Base-by-base conservation (phyloP, 1,284 basidiomycete genomes). In the Cutaneotrichosporon cutaneum region DNA sequence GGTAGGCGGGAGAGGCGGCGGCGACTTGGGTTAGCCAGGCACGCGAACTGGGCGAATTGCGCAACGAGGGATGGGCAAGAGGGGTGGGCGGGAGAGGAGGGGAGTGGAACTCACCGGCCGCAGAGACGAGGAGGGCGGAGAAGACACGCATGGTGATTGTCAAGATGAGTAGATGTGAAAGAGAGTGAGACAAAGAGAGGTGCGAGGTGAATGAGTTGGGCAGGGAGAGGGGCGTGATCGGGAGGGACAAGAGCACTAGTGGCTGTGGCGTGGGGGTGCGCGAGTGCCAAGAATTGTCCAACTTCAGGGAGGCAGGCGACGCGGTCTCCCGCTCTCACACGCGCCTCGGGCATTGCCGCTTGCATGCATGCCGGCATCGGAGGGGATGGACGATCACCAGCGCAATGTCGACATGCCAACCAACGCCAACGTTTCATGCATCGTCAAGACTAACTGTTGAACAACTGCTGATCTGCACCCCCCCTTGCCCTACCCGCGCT, bases 61-160 rank as follows among this genome's bases (percentile, higher is more conserved):
- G 22, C 22, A 39, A 1, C 14, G 14, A 14, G 11, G 22, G 45
- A 13, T 33, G 51, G 13, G 26, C 10, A 4, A 13, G 14, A 18
- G 48, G 8, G 26, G 16, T 30, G 5, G 30, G 30, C 30, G 16
- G 8, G 27, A 30, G 48, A 14, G 13, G 27, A 30, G 2, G n/a
- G 48, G 26, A 18, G 26, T 8, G 26, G 26, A 4, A 52, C 52
- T 22, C 8, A 54, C 52, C 52, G 35, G 52, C 52, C 22, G 52
- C 52, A 9, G 52, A 26, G 33, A 54, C 36, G 27, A 56, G 54
- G 27, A 56, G 42, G 30, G 54, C 42, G 27, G 30, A 47, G 42
- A 33, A 0, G 54, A 56, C n/a, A 24, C 42, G 42, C 30, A 45
- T 45, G 10, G n/a, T 45, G 42, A 36, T n/a, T 10, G 22, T 45